Evolutionary conservation across 192 early-diverging fungal genomes (phyloP).

Genomic region (Dissophora ornata): DNA sequence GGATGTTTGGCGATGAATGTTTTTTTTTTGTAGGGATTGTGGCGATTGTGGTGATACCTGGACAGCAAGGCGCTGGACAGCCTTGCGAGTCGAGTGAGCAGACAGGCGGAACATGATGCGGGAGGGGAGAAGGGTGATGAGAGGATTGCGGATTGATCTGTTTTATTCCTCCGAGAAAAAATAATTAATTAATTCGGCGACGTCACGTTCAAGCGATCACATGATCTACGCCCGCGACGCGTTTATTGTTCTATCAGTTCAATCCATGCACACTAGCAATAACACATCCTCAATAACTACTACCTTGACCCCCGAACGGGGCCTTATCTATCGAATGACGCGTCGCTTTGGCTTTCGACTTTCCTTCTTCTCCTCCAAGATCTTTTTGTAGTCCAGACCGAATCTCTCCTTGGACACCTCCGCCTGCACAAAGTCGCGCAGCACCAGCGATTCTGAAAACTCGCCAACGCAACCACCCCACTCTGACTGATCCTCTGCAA

Average conservation of each 20-base stretch:
- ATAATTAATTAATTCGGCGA: too few species aligned
- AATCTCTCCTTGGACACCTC: constrained; percentile 5
- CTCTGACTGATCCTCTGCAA: not conserved
- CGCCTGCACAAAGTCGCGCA: constrained; percentile 1
- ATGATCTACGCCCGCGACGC: too few species aligned
- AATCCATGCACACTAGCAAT: too few species aligned
- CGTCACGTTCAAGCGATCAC: too few species aligned
- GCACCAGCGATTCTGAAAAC: not conserved
- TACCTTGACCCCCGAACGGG: too few species aligned
- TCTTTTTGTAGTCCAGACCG: constrained; percentile 22
- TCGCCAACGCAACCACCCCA: not conserved
- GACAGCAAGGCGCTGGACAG: constrained; percentile 56
- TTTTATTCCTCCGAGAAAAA: constrained; percentile 3
- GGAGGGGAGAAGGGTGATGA: not conserved
- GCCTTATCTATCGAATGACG: constrained; percentile 2
- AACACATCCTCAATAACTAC: too few species aligned
- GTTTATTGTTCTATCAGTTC: too few species aligned
- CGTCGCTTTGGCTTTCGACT: not conserved
- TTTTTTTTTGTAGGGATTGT: too few species aligned
- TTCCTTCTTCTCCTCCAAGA: constrained; percentile 10
- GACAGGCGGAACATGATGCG: constrained; percentile 54
- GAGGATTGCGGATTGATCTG: not conserved
- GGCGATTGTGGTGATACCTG: too few species aligned
- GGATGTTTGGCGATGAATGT: too few species aligned
- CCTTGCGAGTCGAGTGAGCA: constrained; percentile 52